phyloP scores from a whole-genome alignment of 2,329 filamentous ascomycete genomes.

The Didymella keratinophila region DNA sequence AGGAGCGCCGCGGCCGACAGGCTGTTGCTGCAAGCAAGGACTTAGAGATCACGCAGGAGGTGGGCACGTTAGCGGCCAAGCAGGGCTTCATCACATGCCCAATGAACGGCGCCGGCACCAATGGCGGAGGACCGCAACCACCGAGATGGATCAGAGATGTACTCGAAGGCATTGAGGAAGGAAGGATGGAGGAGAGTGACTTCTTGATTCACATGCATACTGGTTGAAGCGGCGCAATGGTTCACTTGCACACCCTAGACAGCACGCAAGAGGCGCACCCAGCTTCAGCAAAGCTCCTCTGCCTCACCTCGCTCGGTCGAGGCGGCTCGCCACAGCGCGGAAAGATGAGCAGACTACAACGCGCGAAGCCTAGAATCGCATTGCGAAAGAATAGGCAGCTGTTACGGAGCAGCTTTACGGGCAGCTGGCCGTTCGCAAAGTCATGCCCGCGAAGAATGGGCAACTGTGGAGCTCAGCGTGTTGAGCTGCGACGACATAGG shows the following conservation, averaged over 20 bases:
- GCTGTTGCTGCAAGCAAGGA: not conserved
- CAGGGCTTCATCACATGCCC: slow-evolving; percentile 36
- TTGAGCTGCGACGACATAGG: not conserved
- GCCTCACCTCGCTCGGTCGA: not conserved
- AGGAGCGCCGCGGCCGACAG: slow-evolving; percentile 24
- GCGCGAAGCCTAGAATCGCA: not conserved
- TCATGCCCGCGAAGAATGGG: not conserved
- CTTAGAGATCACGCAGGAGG: slow-evolving; percentile 32
- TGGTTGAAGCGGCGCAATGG: not conserved
- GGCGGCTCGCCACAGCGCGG: not conserved
- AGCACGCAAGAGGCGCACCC: not conserved
- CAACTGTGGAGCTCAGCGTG: not conserved
- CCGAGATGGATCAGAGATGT: slow-evolving; percentile 38
- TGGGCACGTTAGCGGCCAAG: slow-evolving; percentile 27
- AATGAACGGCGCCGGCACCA: slow-evolving; percentile 20
- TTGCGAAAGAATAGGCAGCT: not conserved
- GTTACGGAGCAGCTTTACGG: not conserved
- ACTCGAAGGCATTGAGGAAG: slow-evolving; percentile 38
- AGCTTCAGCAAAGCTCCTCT: not conserved
- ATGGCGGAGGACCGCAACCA: slow-evolving; percentile 23
- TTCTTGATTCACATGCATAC: slow-evolving; percentile 39
- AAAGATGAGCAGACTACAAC: not conserved
- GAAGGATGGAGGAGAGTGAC: slow-evolving; percentile 37
- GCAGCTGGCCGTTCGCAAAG: not conserved
- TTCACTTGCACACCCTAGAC: not conserved